A percentile compares a stretch with the other conserved stretches of the same genome.
Conservation (phyloP, 768 basidiomycete species). For the Trametes coccinea region DNA sequence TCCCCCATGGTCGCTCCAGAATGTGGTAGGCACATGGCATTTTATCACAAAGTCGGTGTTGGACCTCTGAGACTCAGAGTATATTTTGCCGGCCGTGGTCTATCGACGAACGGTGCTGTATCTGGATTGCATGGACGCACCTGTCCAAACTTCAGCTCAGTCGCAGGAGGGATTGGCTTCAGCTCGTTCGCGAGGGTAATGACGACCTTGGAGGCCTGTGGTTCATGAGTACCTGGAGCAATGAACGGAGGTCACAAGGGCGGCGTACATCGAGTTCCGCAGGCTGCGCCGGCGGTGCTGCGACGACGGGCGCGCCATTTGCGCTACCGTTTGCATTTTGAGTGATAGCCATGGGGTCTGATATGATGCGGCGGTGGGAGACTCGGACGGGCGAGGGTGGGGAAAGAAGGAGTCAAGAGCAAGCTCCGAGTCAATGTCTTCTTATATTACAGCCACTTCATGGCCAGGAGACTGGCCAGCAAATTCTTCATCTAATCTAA, state of each 20-base stretch:
- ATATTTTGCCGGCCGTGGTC: background rate
- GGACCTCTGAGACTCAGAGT: no score
- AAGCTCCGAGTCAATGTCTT: conserved; percentile 3
- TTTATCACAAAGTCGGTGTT: no score
- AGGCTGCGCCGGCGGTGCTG: background rate
- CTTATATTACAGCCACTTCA: background rate
- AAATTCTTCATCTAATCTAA: conserved; percentile 18
- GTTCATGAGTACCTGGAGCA: background rate
- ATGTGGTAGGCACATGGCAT: no score
- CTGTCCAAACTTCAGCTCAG: conserved; percentile 57
- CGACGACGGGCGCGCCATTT: background rate
- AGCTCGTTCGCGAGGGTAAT: conserved; percentile 46
- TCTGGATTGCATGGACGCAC: conserved; percentile 34
- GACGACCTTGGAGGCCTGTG: conserved; percentile 56
- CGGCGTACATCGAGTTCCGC: conserved; percentile 17
- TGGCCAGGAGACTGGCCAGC: background rate
- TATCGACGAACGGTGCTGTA: no score
- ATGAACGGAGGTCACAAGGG: background rate
- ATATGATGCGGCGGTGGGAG: background rate
- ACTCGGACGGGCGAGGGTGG: background rate
- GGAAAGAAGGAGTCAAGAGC: background rate
- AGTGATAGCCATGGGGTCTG: conserved; percentile 9
- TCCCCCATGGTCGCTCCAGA: no score
- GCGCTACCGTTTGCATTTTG: background rate
- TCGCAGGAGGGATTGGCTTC: conserved; percentile 51